Base-by-base conservation (phyloP, 108 stramenopile genomes). In the Pseudonitzschia multiseries region DNA sequence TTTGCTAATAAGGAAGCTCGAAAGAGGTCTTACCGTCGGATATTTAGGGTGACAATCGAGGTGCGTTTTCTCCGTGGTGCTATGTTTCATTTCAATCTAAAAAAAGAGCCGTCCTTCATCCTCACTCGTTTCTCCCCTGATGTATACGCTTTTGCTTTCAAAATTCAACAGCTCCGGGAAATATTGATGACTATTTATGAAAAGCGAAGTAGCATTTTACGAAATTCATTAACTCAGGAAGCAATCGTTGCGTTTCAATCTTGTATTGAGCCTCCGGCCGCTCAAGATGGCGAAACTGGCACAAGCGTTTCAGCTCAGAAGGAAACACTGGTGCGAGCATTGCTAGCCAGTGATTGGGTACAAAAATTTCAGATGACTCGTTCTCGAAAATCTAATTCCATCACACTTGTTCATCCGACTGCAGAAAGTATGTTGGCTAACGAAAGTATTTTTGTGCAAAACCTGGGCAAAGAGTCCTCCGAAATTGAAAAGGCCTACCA, bases 261-360 rank as follows among this genome's bases (percentile, higher is more conserved):
- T 50, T 77, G 84, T 33, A 64, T 93, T 21, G 89, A 90, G 44
- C 29, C 61, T 40, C 33, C 32, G 20, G 36, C 5, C n/a, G 12
- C 15, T 33, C 26, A 18, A 17, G 32, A 62, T 62, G 86, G 57
- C 20, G 66, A 61, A 26, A 33, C 0, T 51, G 41, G 52, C 26
- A 65, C 8, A 72, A 33, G 71, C 67, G 22, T 36, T 56, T 56
- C 41, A 0, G 31, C 57, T 8, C 79, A 86, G 6, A 85, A 85
- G 72, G 91, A 90, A 68, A 57, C 46, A 24, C 54, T 65, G 13
- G 68, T 91, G 12, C 76, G 85, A 14, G 46, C 73, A 4, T 87
- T 93, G 62, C 72, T 93, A 20, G 31, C 50, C 21, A 86, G 78
- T 76, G 68, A 77, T 15, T 93, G 87, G 85, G 83, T 91, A 10